These are phyloP conservation scores for Sphagnum contortum DNA, from an alignment of 225 moss, liverwort and hornwort species.

Conservation along the genomic window DNA sequence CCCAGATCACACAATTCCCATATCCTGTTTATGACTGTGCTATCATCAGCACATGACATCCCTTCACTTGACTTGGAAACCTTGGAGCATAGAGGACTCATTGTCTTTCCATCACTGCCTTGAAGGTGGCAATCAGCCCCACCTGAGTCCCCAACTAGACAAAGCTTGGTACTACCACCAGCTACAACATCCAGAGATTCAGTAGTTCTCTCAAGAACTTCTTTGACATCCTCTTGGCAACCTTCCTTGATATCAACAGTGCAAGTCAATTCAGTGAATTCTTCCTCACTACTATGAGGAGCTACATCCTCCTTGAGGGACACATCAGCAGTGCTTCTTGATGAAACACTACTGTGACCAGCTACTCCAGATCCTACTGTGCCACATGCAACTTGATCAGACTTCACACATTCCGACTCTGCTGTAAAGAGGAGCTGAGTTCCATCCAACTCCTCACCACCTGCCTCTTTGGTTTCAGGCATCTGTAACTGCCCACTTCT, in stretches of 20 bases:
- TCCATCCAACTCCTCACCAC: neutral
- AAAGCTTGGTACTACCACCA: slow-evolving; percentile 27
- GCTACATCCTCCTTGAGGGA: neutral
- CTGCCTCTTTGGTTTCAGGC: slow-evolving; percentile 1
- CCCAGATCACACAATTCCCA: slow-evolving; percentile 13
- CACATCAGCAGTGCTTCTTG: too few relatives aligned
- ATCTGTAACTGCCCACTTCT: neutral
- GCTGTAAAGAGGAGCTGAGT: too few relatives aligned
- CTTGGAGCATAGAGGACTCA: slow-evolving; percentile 11
- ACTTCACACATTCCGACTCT: neutral
- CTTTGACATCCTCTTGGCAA: too few relatives aligned
- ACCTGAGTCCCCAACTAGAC: slow-evolving; percentile 30
- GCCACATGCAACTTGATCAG: neutral
- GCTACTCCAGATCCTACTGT: neutral
- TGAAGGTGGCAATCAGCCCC: slow-evolving; percentile 23
- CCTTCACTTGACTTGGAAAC: slow-evolving; percentile 2
- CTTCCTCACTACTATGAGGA: neutral
- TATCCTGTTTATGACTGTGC: slow-evolving; percentile 17
- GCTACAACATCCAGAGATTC: neutral
- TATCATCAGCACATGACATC: slow-evolving; percentile 18
- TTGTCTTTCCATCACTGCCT: slow-evolving; percentile 8
- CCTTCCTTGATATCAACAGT: neutral
- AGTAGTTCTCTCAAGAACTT: slow-evolving; percentile 5
- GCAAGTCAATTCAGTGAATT: too few relatives aligned
- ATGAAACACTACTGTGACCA: neutral